Percentiles rank a stretch among this genome's conserved stretches.
Evolutionary conservation across 2,329 filamentous ascomycete genomes (phyloP).

Genomic region (Fusarium torulosum): DNA sequence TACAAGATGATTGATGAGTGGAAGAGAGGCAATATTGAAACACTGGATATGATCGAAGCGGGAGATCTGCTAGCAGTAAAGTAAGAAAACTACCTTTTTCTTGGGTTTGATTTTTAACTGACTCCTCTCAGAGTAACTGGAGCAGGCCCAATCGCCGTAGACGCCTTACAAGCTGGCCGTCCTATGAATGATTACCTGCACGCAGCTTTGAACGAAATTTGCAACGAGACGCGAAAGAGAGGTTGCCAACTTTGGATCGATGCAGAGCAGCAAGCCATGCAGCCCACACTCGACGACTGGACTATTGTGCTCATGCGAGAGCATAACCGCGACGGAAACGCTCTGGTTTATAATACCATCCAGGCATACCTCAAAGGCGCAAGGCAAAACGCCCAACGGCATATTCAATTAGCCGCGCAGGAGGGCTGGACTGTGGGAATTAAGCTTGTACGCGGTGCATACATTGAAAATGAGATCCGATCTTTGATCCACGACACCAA

Average conservation of each 20-base stretch:
- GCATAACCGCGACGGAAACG: conserved; percentile 54
- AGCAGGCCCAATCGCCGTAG: conserved; percentile 55
- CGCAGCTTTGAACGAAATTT: conserved; percentile 57
- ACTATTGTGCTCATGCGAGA: conserved; percentile 53
- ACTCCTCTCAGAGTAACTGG: conserved; percentile 54
- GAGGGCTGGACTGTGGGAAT: conserved; percentile 66
- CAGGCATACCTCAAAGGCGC: conserved; percentile 67
- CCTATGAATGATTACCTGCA: conserved; percentile 55
- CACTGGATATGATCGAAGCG: conserved; percentile 61
- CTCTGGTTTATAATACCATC: conserved; percentile 63
- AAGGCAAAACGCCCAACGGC: conserved; percentile 55
- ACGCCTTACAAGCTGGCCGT: conserved; percentile 52
- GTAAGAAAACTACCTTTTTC: conserved; percentile 44
- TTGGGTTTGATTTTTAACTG: accelerated
- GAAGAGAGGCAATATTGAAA: conserved; percentile 65
- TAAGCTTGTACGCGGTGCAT: conserved; percentile 69
- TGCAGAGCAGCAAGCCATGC: conserved; percentile 60
- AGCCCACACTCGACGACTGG: conserved; percentile 52
- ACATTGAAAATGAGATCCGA: conserved; percentile 63
- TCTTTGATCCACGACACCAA: conserved; percentile 65
- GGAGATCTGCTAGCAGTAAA: conserved; percentile 73
- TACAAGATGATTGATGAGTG: conserved; percentile 57
- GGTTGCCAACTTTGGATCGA: conserved; percentile 59
- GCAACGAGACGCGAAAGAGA: conserved; percentile 51
- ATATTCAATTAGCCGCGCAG: conserved; percentile 60